These are phyloP conservation scores for Boletus sensibilis DNA, from an alignment of 768 basidiomycete species.

Conservation along the genomic window DNA sequence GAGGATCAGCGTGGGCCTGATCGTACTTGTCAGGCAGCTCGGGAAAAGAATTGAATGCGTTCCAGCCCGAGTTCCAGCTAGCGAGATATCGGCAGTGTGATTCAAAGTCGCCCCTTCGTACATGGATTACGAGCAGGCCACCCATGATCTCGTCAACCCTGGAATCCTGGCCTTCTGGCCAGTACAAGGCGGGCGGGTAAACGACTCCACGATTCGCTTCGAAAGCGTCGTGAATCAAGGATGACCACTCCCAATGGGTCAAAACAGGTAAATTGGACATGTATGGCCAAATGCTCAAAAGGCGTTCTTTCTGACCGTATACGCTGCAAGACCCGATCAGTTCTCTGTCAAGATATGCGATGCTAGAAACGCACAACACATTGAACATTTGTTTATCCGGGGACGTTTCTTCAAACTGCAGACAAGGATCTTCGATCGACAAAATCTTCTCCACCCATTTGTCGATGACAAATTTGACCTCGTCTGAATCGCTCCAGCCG, in stretches of 20 bases:
- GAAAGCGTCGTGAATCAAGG: not conserved
- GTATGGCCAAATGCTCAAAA: constrained; percentile 1
- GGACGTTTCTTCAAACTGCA: not conserved
- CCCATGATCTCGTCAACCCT: not conserved
- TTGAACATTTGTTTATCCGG: not conserved
- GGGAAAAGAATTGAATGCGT: constrained; percentile 1
- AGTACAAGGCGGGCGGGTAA: not conserved
- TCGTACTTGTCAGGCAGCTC: not conserved
- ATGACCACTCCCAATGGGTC: not conserved
- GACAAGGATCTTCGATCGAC: not conserved
- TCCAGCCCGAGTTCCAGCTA: not conserved
- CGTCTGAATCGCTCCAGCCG: not conserved
- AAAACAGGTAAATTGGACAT: not conserved
- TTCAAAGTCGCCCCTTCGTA: not conserved
- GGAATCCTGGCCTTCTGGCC: not conserved
- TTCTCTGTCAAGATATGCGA: not conserved
- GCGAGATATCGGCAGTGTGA: not conserved
- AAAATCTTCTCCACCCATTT: not conserved
- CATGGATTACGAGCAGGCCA: not conserved
- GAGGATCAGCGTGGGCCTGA: not conserved
- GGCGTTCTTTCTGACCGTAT: not conserved
- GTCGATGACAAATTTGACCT: not conserved
- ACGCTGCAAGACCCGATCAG: not conserved
- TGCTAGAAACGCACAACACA: not conserved
- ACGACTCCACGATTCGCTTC: not conserved